phyloP scores from a whole-genome alignment of 2,329 filamentous ascomycete genomes.

The Dactylella cylindrospora region DNA sequence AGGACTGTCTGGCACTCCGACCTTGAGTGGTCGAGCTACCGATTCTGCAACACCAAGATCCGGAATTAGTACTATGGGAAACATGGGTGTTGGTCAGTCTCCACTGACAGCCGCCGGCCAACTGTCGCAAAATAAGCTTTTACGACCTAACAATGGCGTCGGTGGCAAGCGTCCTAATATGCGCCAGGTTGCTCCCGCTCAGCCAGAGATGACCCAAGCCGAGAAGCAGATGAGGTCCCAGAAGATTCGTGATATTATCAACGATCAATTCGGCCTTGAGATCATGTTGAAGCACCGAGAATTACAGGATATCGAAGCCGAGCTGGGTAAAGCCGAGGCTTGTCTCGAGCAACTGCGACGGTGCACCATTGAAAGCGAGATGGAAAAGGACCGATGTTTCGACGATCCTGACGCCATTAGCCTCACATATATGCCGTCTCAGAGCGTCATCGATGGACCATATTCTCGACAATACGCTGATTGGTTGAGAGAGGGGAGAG shows the following conservation, averaged over 20 bases:
- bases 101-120: constrained; percentile 37
- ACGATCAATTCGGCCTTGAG: constrained; percentile 85
- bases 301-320: constrained; percentile 88
- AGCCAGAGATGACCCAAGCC: constrained; percentile 20
- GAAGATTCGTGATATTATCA: constrained; percentile 69
- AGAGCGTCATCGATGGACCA: constrained; percentile 86
- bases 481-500: constrained; percentile 66
- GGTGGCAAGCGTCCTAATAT: constrained; percentile 41
- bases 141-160: constrained; percentile 35
- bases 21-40: neutral
- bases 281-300: constrained; percentile 94
- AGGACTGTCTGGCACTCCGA: neutral
- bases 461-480: constrained; percentile 92
- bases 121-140: constrained; percentile 47
- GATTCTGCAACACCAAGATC: constrained; percentile 5
- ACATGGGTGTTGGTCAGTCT: no score
- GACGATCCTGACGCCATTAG: constrained; percentile 20
- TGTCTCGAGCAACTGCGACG: constrained; percentile 90
- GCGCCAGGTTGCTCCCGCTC: constrained; percentile 20
- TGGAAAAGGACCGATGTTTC: constrained; percentile 68
- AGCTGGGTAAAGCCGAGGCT: constrained; percentile 91
- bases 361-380: constrained; percentile 70
- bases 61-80: no score
- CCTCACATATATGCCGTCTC: constrained; percentile 66
- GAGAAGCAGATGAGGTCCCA: constrained; percentile 53